These are phyloP conservation scores for Cordyceps cicadae DNA, from an alignment of 2,329 filamentous ascomycete species.

Conservation along the genomic window DNA sequence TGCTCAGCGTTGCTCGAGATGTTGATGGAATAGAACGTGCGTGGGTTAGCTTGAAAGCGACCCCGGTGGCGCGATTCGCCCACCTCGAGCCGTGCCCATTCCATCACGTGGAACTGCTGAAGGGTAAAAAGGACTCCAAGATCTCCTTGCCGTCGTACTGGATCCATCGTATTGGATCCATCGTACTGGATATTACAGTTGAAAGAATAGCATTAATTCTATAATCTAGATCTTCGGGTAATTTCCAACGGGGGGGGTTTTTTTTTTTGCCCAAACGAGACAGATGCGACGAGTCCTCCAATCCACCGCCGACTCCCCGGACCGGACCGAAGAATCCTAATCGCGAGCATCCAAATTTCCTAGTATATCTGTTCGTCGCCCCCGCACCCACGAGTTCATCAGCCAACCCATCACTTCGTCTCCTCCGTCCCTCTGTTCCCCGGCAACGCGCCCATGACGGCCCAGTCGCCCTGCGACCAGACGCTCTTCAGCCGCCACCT, in stretches of 20 bases:
- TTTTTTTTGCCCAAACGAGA: background rate
- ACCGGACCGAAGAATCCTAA: too few relatives aligned
- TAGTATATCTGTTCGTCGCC: background rate
- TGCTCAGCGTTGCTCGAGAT: background rate
- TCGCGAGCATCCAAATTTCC: background rate
- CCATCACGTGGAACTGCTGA: constrained; percentile 3
- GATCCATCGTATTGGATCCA: too few relatives aligned
- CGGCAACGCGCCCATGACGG: constrained; percentile 6
- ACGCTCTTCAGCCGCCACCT: constrained; percentile 8
- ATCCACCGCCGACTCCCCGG: background rate
- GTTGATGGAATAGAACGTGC: background rate
- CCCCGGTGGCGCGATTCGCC: background rate
- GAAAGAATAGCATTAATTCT: background rate
- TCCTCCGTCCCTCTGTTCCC: background rate
- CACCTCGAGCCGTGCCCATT: background rate
- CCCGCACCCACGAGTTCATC: background rate
- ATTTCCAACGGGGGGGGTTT: background rate
- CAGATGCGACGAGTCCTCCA: background rate
- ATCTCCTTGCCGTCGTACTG: too few relatives aligned
- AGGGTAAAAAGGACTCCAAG: background rate
- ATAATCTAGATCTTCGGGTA: background rate
- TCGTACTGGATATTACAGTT: background rate
- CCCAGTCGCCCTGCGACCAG: constrained; percentile 8
- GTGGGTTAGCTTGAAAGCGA: background rate
- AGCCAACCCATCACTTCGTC: background rate